phyloP scores from a whole-genome alignment of 345 rosid species.

The Citrus medica region DNA sequence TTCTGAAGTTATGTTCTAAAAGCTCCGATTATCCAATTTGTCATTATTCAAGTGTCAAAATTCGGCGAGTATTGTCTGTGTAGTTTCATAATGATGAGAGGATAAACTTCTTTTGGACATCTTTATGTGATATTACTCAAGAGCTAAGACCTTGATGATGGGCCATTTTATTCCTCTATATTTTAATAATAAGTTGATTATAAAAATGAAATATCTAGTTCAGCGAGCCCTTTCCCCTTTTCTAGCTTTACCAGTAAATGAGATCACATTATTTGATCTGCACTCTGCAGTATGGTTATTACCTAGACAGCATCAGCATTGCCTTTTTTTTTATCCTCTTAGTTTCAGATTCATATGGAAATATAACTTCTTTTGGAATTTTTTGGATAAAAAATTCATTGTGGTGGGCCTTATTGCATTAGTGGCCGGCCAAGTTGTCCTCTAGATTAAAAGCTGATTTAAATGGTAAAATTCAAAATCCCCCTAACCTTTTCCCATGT shows the following conservation, averaged over 20 bases:
- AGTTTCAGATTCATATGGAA: not conserved
- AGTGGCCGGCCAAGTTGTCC: constrained; percentile 1
- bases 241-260: not conserved
- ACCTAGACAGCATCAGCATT: not conserved
- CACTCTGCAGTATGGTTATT: not conserved
- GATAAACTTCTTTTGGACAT: not conserved
- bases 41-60: not conserved
- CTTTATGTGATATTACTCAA: not conserved
- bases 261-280: not conserved
- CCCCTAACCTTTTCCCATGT: not conserved
- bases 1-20: not conserved
- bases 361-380: not conserved
- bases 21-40: not conserved
- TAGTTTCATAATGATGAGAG: not conserved
- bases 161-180: not conserved
- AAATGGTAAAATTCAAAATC: not conserved
- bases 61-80: not conserved
- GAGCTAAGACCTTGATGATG: not conserved
- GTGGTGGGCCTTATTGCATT: not conserved
- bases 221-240: not conserved
- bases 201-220: not conserved
- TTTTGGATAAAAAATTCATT: not conserved
- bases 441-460: not conserved
- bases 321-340: not conserved
- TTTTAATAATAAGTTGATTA: not conserved